Evolutionary conservation across 192 early-diverging fungal genomes (phyloP).

Genomic region (Helicostylum pulchrum): DNA sequence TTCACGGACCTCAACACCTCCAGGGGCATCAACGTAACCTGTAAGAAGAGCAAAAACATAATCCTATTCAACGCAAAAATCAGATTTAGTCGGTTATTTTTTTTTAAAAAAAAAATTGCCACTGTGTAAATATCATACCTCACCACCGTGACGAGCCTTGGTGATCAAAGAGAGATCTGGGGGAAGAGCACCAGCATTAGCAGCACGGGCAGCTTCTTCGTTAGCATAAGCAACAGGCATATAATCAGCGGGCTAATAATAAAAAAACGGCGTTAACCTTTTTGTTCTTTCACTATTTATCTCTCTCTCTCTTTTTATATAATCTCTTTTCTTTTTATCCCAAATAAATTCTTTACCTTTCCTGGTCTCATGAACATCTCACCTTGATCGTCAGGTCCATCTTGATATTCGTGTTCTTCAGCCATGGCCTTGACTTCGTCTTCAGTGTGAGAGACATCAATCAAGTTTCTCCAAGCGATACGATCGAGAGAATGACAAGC

Average conservation of each 20-base stretch:
- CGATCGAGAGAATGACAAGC: slow-evolving; percentile 95
- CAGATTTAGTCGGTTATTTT: neutral
- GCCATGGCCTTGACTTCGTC: slow-evolving; percentile 94
- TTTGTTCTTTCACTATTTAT: neutral
- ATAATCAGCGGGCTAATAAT: slow-evolving; percentile 75
- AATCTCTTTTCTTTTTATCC: neutral
- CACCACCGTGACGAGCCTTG: slow-evolving; percentile 93
- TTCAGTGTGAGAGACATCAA: slow-evolving; percentile 91
- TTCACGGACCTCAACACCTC: slow-evolving; percentile 89
- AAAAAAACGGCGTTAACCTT: neutral
- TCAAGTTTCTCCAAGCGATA: slow-evolving; percentile 92
- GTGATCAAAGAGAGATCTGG: slow-evolving; percentile 94
- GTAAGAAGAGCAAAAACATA: slow-evolving; percentile 95
- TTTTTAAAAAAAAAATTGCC: too few species aligned
- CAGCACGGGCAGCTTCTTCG: slow-evolving; percentile 94
- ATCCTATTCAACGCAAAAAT: slow-evolving; percentile 56
- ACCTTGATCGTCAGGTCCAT: slow-evolving; percentile 91
- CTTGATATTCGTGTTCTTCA: slow-evolving; percentile 85
- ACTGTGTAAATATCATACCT: slow-evolving; percentile 41
- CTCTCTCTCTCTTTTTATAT: neutral
- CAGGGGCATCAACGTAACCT: slow-evolving; percentile 92
- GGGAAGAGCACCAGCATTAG: slow-evolving; percentile 92
- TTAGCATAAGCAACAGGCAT: slow-evolving; percentile 91
- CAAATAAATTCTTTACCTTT: slow-evolving; percentile 47
- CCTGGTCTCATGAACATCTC: slow-evolving; percentile 92